Evolutionary conservation across 495 filamentous ascomycete genomes (phyloP).

Genomic region (Penicillium soppii): DNA sequence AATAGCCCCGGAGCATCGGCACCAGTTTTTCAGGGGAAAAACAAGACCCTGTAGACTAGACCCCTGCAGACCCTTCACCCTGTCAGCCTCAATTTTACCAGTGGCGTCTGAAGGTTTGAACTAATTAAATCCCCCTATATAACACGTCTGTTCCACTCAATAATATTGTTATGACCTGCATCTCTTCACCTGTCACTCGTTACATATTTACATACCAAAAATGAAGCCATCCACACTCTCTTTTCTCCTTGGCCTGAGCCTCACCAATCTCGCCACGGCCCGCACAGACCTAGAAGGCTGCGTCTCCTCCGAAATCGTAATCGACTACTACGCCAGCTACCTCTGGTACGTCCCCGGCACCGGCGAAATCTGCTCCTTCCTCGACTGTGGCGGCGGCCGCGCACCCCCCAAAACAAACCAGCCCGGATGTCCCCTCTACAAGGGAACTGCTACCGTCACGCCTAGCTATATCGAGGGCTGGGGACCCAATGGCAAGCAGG

Average conservation of each 20-base stretch:
- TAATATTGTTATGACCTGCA: too few species aligned
- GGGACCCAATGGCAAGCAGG: conserved; percentile 25
- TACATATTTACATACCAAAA: conserved; percentile 12
- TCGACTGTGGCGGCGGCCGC: conserved; percentile 65
- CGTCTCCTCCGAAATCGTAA: conserved; percentile 24
- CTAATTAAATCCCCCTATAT: not conserved
- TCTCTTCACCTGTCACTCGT: conserved; percentile 16
- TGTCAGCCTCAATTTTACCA: not conserved
- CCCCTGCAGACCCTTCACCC: not conserved
- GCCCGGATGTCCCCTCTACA: conserved; percentile 58
- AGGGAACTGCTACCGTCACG: conserved; percentile 53
- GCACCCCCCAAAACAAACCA: conserved; percentile 60
- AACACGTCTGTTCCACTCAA: too few species aligned
- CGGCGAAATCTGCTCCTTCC: conserved; percentile 59
- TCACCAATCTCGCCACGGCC: conserved; percentile 20
- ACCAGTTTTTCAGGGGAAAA: not conserved
- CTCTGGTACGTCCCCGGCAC: conserved; percentile 55
- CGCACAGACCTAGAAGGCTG: conserved; percentile 32
- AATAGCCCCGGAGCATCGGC: conserved; percentile 8
- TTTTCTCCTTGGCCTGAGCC: conserved; percentile 15
- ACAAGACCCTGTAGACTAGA: not conserved
- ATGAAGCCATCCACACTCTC: conserved; percentile 27
- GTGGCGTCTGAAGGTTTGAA: not conserved
- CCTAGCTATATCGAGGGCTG: conserved; percentile 48
- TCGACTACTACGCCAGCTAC: conserved; percentile 40